Evolutionary conservation across 495 filamentous ascomycete species (phyloP).

Genomic region (Symbiotaphrina buchneri): DNA sequence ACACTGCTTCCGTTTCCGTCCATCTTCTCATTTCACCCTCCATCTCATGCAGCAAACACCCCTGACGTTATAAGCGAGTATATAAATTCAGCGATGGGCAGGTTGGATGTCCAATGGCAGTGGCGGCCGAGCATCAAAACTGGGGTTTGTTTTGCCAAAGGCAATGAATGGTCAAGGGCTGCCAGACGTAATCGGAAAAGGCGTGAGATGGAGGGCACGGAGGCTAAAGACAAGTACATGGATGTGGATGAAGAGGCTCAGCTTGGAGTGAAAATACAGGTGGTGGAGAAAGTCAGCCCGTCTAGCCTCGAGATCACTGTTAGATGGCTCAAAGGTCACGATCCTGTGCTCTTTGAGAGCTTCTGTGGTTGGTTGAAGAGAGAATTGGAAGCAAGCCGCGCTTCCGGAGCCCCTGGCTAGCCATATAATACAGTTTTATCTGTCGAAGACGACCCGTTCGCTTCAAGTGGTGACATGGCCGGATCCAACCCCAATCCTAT

Average conservation of each 20-base stretch:
- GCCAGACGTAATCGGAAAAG: conserved; percentile 25
- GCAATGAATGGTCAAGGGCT: conserved; percentile 51
- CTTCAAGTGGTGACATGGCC: too few relatives aligned
- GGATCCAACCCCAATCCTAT: too few relatives aligned
- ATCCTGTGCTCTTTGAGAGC: conserved; percentile 66
- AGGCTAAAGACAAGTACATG: conserved; percentile 6
- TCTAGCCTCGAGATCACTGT: conserved; percentile 19
- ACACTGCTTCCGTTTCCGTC: conserved; percentile 35
- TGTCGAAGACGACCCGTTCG: too few relatives aligned
- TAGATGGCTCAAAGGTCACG: conserved; percentile 56
- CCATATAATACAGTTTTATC: too few relatives aligned
- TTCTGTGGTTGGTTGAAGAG: conserved; percentile 60
- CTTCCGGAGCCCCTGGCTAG: too few relatives aligned
- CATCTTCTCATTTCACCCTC: conserved; percentile 25
- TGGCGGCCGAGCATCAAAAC: conserved; percentile 20
- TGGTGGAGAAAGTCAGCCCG: conserved; percentile 8
- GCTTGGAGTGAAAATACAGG: conserved; percentile 23
- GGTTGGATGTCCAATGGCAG: conserved; percentile 25
- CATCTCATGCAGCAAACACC: conserved; percentile 7
- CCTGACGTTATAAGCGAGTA: conserved; percentile 12
- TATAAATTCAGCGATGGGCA: conserved; percentile 17
- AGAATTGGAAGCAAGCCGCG: too few relatives aligned
- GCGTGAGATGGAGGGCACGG: conserved; percentile 9
- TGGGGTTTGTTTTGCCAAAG: conserved; percentile 31
- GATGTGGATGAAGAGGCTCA: conserved; percentile 13